Evolutionary conservation across 2,329 filamentous ascomycete species (phyloP).

Genomic region (Pleurostoma richardsiae): DNA sequence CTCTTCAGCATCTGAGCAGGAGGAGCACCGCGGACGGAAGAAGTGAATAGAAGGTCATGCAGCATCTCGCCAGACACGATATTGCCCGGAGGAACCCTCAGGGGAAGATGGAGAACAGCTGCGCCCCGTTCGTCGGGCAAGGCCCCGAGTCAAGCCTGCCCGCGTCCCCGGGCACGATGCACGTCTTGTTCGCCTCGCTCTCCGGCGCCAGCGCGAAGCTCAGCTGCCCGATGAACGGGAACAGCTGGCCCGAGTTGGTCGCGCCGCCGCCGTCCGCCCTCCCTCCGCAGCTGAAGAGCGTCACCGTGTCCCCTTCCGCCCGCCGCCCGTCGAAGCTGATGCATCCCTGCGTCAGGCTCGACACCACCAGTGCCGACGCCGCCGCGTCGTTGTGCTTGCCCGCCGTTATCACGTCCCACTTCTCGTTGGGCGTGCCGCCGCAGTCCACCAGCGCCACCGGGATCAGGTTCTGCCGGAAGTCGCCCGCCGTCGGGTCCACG

Average conservation of each 20-base stretch:
- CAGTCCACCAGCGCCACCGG: slow-evolving; percentile 41
- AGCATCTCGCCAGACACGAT: background rate
- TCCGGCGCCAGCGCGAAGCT: slow-evolving; percentile 39
- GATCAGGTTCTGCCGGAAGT: slow-evolving; percentile 50
- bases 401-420: slow-evolving; percentile 44
- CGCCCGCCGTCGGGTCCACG: slow-evolving; percentile 44
- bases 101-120: slow-evolving; percentile 22
- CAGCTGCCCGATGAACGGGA: slow-evolving; percentile 36
- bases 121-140: slow-evolving; percentile 21
- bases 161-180: slow-evolving; percentile 31
- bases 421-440: slow-evolving; percentile 37
- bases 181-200: slow-evolving; percentile 35
- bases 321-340: slow-evolving; percentile 43
- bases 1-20: too few species aligned
- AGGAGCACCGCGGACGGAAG: too few species aligned
- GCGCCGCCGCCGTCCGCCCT: slow-evolving; percentile 3
- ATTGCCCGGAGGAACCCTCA: slow-evolving; percentile 3
- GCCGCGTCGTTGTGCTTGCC: slow-evolving; percentile 42
- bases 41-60: too few species aligned
- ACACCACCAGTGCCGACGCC: slow-evolving; percentile 39
- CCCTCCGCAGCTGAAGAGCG: slow-evolving; percentile 48
- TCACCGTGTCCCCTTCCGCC: slow-evolving; percentile 38
- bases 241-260: slow-evolving; percentile 18
- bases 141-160: slow-evolving; percentile 19
- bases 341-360: slow-evolving; percentile 45